These are phyloP conservation scores for Gossypium mustelinum DNA, from an alignment of 345 rosid genomes.

Conservation along the genomic window DNA sequence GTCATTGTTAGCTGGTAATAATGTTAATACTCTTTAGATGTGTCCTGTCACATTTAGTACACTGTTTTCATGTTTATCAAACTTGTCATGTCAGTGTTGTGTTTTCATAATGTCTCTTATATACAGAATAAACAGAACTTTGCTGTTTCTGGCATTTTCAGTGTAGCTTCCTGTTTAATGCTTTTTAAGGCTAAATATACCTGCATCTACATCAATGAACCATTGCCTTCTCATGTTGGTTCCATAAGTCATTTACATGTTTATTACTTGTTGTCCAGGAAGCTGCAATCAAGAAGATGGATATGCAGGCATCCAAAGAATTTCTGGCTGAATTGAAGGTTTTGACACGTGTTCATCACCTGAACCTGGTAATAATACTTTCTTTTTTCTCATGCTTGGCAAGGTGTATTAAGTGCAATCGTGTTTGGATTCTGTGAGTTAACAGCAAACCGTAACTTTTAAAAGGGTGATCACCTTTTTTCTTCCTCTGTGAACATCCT, in stretches of 20 bases:
- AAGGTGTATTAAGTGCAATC: neutral
- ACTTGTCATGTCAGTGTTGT: neutral
- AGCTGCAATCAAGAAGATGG: constrained; percentile 99
- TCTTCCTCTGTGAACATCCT: neutral
- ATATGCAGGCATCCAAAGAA: constrained; percentile 92
- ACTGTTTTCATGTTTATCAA: neutral
- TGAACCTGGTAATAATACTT: constrained; percentile 67
- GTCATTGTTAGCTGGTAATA: neutral
- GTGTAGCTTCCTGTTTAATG: neutral
- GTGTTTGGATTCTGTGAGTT: neutral
- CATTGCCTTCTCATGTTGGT: constrained; percentile 1
- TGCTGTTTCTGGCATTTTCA: neutral
- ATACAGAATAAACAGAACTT: neutral
- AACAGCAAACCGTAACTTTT: neutral
- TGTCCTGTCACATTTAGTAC: neutral
- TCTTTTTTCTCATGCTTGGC: neutral
- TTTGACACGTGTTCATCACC: constrained; percentile 87
- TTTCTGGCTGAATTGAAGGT: constrained; percentile 91
- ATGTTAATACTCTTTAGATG: neutral
- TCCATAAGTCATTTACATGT: constrained; percentile 5
- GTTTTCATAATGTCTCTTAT: neutral
- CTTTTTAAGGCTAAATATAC: neutral
- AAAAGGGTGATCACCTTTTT: neutral
- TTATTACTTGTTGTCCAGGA: constrained; percentile 40
- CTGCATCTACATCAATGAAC: neutral